Percentiles rank a stretch among this genome's conserved stretches.
These are phyloP conservation scores for Hymenoscyphus repandus DNA, from an alignment of 2,329 filamentous ascomycete species.

Conservation along the genomic window DNA sequence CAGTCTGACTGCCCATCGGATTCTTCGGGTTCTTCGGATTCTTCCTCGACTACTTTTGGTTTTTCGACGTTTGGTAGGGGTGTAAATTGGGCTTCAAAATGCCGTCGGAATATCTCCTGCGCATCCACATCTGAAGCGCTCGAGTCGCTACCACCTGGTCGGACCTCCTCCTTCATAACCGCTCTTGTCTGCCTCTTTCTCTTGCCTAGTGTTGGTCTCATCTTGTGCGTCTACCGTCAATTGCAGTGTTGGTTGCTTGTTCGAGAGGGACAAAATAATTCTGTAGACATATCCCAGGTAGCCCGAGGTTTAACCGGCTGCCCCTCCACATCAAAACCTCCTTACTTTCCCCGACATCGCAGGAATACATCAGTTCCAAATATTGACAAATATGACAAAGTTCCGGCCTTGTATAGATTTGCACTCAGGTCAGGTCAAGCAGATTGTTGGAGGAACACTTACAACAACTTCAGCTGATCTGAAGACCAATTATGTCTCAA, in stretches of 20 bases:
- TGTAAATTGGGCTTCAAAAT: conserved; percentile 85
- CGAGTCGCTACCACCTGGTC: conserved; percentile 19
- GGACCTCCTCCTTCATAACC: conserved; percentile 18
- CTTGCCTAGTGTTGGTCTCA: conserved; percentile 39
- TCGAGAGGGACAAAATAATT: conserved; percentile 10
- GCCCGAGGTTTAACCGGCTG: not conserved
- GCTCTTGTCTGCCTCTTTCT: conserved; percentile 40
- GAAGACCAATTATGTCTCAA: conserved; percentile 89
- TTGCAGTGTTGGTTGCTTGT: not conserved
- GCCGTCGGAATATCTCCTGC: conserved; percentile 71
- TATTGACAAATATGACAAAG: conserved; percentile 63
- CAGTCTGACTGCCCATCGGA: conserved; percentile 46
- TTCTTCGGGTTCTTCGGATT: conserved; percentile 29
- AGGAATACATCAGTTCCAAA: not conserved
- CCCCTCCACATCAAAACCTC: not conserved
- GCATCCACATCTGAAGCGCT: conserved; percentile 43
- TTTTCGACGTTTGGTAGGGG: conserved; percentile 49
- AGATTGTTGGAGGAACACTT: conserved; percentile 94
- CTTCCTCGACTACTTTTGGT: conserved; percentile 13
- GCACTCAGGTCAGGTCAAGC: conserved; percentile 95
- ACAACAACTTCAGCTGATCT: conserved; percentile 60
- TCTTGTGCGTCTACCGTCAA: conserved; percentile 5
- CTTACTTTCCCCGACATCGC: not conserved
- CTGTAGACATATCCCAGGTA: not conserved
- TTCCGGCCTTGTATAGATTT: conserved; percentile 97